Conservation (phyloP, 73 alveolate genomes). For the Paramecium sonneborni region DNA sequence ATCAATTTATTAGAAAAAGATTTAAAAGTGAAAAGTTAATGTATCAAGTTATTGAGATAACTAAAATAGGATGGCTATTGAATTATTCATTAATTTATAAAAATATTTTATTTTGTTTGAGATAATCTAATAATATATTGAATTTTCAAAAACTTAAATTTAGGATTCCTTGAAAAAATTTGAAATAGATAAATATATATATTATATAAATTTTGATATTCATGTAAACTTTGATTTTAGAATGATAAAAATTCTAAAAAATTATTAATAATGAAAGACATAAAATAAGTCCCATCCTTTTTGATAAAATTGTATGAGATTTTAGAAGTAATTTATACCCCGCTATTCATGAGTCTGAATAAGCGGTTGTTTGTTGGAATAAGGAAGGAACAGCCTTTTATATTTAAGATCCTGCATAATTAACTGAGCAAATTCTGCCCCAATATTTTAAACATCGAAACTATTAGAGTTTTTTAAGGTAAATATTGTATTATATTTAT, state of each 20-base stretch:
- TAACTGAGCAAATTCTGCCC: conserved; percentile 3
- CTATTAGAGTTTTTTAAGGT: conserved; percentile 44
- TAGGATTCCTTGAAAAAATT: too few relatives aligned
- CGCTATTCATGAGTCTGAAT: neutral
- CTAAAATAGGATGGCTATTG: too few relatives aligned
- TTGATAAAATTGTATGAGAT: conserved; percentile 24
- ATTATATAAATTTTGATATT: neutral
- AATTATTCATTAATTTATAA: too few relatives aligned
- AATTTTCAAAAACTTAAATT: too few relatives aligned
- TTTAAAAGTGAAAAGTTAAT: too few relatives aligned
- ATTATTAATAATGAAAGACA: neutral
- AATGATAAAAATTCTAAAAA: neutral
- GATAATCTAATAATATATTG: too few relatives aligned
- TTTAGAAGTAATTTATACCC: neutral
- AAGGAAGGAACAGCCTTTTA: conserved; percentile 27
- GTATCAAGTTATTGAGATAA: too few relatives aligned
- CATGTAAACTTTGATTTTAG: neutral
- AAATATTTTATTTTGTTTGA: too few relatives aligned
- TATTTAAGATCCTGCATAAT: neutral
- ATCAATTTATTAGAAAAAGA: too few relatives aligned
- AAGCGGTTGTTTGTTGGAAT: neutral
- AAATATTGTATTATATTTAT: neutral
- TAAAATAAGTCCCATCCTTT: conserved; percentile 41
- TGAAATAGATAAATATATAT: too few relatives aligned
- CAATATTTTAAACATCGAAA: conserved; percentile 16